Base-by-base conservation (phyloP, 768 basidiomycete genomes). In the Lactifluus subvellereus region DNA sequence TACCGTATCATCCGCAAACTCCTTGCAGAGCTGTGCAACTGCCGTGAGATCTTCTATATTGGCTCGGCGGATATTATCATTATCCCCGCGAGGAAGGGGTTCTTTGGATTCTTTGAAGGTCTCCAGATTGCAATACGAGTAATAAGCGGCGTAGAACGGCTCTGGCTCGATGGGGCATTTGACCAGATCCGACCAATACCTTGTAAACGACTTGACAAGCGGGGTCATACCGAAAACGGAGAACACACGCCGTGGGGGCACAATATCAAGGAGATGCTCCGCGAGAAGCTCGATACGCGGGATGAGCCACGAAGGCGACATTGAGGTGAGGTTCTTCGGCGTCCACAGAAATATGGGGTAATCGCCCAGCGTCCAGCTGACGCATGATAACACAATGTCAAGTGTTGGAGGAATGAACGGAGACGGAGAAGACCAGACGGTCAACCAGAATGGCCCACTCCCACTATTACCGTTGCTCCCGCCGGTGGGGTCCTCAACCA, bases 331-430 rank as follows among this genome's bases (percentile, higher is more conserved):
- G 50, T 60, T 69, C 22, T 71, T 72, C 8, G 76, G 72, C 18
- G 77, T 73, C 78, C 80, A 83, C 43, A 84, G 65, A 69, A 84
- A 85, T 59, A 83, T 72, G 33, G 83, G 84, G 57, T 82, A 76
- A 51, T 79, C 73, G 54, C 83, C 79, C 49, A 77, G 65, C 20
- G 73, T 74, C 61, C 75, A 78, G 51, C 71, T 71, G 54, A 79
- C 76, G 66, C 82, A 84, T 13, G 82, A 75, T 49, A 85, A 57
- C 43, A 80, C 74, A 47, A 82, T 64, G 30, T 80, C 77, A 51
- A 82, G 75, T 1, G 71, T 71, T 27, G 67, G 71, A 13, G 64
- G 63, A 1, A 56, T 33, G 40, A 71, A 70, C 14, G 72, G 68
- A n/a, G 73, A 54, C 18, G 73, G 70, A 4, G 68, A 67, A 32